Conservation (phyloP, 2,329 filamentous ascomycete genomes). For the Scedosporium apiospermum region DNA sequence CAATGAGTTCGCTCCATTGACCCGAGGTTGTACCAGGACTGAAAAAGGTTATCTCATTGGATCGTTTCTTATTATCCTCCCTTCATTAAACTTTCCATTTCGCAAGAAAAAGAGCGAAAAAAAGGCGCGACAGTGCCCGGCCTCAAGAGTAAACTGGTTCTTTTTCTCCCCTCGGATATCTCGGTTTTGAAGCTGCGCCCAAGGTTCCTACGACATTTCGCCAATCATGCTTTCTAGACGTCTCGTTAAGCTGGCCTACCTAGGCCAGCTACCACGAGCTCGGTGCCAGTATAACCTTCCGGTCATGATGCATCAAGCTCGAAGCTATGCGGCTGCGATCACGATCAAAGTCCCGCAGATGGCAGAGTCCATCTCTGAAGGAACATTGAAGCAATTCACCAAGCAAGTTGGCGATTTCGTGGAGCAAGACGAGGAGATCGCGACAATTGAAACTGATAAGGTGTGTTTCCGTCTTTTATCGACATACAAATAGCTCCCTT, state of each 20-base stretch:
- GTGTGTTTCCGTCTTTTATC: conserved; percentile 31
- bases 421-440: conserved; percentile 93
- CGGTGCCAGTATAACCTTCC: conserved; percentile 30
- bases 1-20: background rate
- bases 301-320: conserved; percentile 44
- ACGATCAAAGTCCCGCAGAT: conserved; percentile 92
- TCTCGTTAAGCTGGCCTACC: conserved; percentile 31
- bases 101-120: background rate
- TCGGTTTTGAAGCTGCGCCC: background rate
- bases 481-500: too few species aligned
- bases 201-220: background rate
- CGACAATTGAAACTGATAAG: conserved; percentile 99
- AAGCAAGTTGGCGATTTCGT: conserved; percentile 91
- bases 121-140: too few species aligned
- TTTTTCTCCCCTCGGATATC: too few species aligned
- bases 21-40: conserved; percentile 3
- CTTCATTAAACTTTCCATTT: background rate
- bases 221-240: conserved; percentile 32
- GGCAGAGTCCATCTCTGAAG: conserved; percentile 98
- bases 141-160: too few species aligned
- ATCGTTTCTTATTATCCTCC: background rate
- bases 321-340: conserved; percentile 60
- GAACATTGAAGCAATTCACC: conserved; percentile 89
- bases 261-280: conserved; percentile 31
- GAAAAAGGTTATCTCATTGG: background rate